Evolutionary conservation across 2,329 filamentous ascomycete species (phyloP).

Genomic region (Hymenoscyphus albidus): DNA sequence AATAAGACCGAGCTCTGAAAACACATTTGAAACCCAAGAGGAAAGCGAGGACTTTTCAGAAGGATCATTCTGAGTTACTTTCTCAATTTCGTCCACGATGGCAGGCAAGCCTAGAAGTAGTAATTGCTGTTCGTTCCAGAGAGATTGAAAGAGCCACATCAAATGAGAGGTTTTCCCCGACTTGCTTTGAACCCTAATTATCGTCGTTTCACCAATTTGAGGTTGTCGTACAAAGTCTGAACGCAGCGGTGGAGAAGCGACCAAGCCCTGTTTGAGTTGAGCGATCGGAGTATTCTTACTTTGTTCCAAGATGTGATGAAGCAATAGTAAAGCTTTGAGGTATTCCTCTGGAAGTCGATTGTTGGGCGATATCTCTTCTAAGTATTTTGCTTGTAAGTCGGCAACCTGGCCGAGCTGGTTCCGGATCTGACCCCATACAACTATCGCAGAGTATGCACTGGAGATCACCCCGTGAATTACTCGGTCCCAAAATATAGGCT

Average conservation of each 20-base stretch:
- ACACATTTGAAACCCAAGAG: conserved; percentile 15
- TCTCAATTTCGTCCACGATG: conserved; percentile 25
- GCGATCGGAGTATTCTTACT: conserved; percentile 33
- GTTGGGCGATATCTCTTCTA: conserved; percentile 31
- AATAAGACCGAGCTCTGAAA: conserved; percentile 21
- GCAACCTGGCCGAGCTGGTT: conserved; percentile 28
- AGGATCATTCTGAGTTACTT: conserved; percentile 16
- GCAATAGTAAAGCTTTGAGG: conserved; percentile 39
- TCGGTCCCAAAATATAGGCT: conserved; percentile 39
- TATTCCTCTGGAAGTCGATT: conserved; percentile 40
- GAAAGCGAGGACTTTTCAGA: conserved; percentile 22
- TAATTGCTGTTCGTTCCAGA: conserved; percentile 15
- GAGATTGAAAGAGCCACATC: conserved; percentile 15
- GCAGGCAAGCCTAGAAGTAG: conserved; percentile 11
- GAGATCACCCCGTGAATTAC: conserved; percentile 37
- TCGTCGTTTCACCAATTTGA: conserved; percentile 27
- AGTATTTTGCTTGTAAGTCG: conserved; percentile 36
- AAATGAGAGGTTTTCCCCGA: background rate
- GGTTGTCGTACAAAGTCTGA: conserved; percentile 34
- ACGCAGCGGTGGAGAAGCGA: conserved; percentile 41
- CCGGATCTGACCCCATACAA: conserved; percentile 16
- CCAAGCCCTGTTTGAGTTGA: conserved; percentile 29
- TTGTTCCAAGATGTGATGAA: conserved; percentile 38
- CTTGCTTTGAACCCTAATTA: conserved; percentile 11
- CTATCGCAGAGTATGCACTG: conserved; percentile 30